Conservation (phyloP, 2,329 filamentous ascomycete species). For the Passalora sequoiae region DNA sequence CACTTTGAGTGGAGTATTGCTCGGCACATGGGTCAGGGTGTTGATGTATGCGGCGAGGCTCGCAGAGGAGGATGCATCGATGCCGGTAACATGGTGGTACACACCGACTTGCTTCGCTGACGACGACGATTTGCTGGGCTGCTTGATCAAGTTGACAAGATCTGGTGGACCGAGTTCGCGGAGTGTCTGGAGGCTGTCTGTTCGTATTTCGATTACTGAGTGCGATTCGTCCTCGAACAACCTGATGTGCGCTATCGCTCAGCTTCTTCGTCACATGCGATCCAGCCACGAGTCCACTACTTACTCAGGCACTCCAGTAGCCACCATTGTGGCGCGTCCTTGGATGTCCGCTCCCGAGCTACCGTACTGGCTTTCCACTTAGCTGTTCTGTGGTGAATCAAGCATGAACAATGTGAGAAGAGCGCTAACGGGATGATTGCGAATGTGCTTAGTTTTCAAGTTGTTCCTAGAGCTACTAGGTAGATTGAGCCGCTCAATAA, state of each 20-base stretch:
- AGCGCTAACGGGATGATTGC: too few relatives aligned
- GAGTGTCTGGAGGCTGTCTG: slow-evolving; percentile 76
- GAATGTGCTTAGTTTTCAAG: too few relatives aligned
- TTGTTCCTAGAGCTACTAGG: too few relatives aligned
- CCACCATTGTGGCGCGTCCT: slow-evolving; percentile 22
- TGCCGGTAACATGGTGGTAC: slow-evolving; percentile 95
- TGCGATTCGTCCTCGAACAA: slow-evolving; percentile 90
- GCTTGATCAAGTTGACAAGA: slow-evolving; percentile 88
- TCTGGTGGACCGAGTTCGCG: slow-evolving; percentile 94
- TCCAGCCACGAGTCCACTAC: slow-evolving; percentile 13
- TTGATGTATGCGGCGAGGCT: slow-evolving; percentile 98
- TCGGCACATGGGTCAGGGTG: slow-evolving; percentile 85
- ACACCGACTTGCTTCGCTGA: slow-evolving; percentile 64
- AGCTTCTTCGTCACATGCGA: slow-evolving; percentile 8
- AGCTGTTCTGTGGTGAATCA: too few relatives aligned
- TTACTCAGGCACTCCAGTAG: slow-evolving; percentile 33
- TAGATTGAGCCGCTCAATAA: too few relatives aligned
- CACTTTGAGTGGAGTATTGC: slow-evolving; percentile 81
- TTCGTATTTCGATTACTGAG: slow-evolving; percentile 86
- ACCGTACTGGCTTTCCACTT: too few relatives aligned
- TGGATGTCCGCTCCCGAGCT: too few relatives aligned
- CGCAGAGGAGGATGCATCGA: slow-evolving; percentile 95
- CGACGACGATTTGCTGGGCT: slow-evolving; percentile 51
- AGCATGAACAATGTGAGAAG: too few relatives aligned
- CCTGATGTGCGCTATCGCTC: slow-evolving; percentile 52